Percentiles rank a stretch among this genome's conserved stretches.
These are phyloP conservation scores for Rhizoclosmatium globosum DNA, from an alignment of 192 early-diverging fungal species.

Conservation along the genomic window DNA sequence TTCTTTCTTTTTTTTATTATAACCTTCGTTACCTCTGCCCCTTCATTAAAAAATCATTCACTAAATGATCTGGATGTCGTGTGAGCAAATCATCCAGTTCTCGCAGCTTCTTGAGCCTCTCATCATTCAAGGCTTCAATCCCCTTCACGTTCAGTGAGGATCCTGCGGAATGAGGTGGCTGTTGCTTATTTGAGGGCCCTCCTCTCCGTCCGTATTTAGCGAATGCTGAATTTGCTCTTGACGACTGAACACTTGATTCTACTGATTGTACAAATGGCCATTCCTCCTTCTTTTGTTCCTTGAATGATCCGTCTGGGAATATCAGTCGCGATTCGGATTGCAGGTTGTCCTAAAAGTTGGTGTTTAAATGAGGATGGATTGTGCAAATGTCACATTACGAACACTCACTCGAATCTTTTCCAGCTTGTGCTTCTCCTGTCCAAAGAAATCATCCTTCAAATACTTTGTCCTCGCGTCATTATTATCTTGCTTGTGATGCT, in stretches of 20 bases:
- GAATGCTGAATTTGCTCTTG: constrained; percentile 16
- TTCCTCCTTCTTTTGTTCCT: neutral
- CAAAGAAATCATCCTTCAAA: constrained; percentile 9
- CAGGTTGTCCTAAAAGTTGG: constrained; percentile 4
- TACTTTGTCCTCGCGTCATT: neutral
- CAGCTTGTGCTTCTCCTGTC: constrained; percentile 2
- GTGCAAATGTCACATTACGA: too few relatives aligned
- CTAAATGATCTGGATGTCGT: constrained; percentile 24
- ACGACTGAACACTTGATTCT: constrained; percentile 13
- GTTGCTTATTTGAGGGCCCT: neutral
- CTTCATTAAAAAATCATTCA: constrained; percentile 22
- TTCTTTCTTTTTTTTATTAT: constrained; percentile 2
- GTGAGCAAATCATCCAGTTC: constrained; percentile 33
- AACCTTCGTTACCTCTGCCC: neutral
- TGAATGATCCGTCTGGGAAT: constrained; percentile 4
- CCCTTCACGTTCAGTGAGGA: constrained; percentile 23
- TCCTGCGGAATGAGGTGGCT: neutral
- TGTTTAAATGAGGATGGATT: neutral
- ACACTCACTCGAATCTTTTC: neutral
- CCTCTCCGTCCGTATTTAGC: constrained; percentile 14
- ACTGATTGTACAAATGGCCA: constrained; percentile 11
- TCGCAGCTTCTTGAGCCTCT: constrained; percentile 24
- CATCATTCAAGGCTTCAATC: constrained; percentile 35
- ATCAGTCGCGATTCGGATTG: constrained; percentile 9
- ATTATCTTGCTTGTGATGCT: too few relatives aligned